Evolutionary conservation across 306 rosid genomes (phyloP).

Genomic region (Pachyrhizus erosus): DNA sequence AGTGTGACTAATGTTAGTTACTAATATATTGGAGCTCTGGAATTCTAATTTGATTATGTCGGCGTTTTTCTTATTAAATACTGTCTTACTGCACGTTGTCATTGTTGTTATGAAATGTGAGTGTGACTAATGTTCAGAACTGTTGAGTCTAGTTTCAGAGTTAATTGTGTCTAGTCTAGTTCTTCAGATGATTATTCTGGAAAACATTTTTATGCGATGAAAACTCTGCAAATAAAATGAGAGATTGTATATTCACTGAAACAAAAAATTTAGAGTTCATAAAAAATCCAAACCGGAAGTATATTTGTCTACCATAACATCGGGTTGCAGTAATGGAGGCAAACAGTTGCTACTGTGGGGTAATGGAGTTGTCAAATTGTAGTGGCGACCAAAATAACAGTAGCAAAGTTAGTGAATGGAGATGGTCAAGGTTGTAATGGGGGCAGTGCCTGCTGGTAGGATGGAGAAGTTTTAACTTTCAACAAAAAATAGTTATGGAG

Average conservation of each 20-base stretch:
- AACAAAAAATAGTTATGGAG: too few relatives aligned
- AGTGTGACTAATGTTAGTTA: neutral
- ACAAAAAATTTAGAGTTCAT: constrained; percentile 24
- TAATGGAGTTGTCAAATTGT: constrained; percentile 18
- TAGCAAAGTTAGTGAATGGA: neutral
- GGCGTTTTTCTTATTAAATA: constrained; percentile 3
- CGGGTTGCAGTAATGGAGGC: constrained; percentile 22
- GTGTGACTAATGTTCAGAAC: constrained; percentile 5
- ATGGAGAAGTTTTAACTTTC: neutral
- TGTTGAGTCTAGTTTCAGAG: constrained; percentile 13
- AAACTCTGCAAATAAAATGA: neutral
- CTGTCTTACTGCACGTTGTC: neutral
- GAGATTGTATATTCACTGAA: constrained; percentile 23
- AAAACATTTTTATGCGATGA: constrained; percentile 1
- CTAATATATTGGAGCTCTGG: constrained; percentile 16
- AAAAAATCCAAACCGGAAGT: constrained; percentile 11
- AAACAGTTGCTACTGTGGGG: constrained; percentile 5
- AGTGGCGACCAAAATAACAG: constrained; percentile 2
- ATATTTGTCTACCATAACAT: neutral
- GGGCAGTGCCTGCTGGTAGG: neutral
- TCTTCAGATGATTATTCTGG: neutral
- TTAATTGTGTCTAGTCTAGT: constrained; percentile 7
- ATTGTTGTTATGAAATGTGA: neutral
- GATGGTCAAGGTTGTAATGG: neutral
- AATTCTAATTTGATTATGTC: constrained; percentile 16